Conservation (phyloP, 345 rosid species). For the Sisymbrium altissimum region DNA sequence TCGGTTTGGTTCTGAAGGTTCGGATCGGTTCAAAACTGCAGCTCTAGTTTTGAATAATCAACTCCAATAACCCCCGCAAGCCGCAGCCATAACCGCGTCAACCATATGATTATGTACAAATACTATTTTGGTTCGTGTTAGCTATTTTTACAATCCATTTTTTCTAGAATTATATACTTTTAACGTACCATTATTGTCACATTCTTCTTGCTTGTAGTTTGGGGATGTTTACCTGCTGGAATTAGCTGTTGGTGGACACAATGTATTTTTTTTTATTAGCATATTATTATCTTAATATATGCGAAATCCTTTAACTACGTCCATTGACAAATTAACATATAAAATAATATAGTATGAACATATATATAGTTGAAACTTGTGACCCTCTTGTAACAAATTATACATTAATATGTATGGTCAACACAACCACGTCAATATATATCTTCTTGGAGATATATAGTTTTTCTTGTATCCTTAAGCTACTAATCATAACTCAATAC, state of each 20-base stretch:
- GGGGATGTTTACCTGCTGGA: constrained; percentile 12
- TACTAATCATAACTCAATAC: not conserved
- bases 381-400: not conserved
- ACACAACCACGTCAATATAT: not conserved
- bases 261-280: not conserved
- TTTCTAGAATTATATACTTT: not conserved
- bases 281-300: not conserved
- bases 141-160: not conserved
- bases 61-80: not conserved
- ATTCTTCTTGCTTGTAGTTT: constrained; percentile 19
- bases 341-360: not conserved
- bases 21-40: too few relatives aligned
- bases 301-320: not conserved
- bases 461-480: not conserved
- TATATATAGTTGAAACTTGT: not conserved
- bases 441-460: not conserved
- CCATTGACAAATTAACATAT: not conserved
- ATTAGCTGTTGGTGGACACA: constrained; percentile 8
- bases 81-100: not conserved
- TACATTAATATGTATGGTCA: not conserved
- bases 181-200: constrained; percentile 1
- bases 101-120: not conserved
- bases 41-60: not conserved
- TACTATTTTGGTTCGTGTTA: not conserved
- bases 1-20: too few relatives aligned